Percentiles rank a stretch among this genome's conserved stretches.
phyloP scores from a whole-genome alignment of 495 filamentous ascomycete genomes.

The Daldinia bambusicola region DNA sequence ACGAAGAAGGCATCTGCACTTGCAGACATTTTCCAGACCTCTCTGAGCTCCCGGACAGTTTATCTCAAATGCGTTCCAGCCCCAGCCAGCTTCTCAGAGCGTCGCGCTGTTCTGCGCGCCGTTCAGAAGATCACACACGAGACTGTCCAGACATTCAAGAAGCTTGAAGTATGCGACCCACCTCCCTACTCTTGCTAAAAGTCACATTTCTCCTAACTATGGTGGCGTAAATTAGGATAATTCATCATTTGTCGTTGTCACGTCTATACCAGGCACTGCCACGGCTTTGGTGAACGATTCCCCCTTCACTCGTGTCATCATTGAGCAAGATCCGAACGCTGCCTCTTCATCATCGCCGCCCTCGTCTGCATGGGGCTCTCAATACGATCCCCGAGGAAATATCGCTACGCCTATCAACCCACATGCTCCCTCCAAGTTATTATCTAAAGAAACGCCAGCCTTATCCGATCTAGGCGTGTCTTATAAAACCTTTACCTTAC shows the following conservation, averaged over 20 bases:
- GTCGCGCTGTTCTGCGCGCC: constrained; percentile 73
- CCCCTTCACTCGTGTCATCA: constrained; percentile 34
- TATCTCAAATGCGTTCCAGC: constrained; percentile 73
- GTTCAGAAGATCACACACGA: constrained; percentile 73
- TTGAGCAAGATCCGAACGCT: constrained; percentile 29
- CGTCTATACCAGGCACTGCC: constrained; percentile 41
- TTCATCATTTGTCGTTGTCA: constrained; percentile 55
- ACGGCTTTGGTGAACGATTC: constrained; percentile 41
- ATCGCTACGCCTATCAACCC: constrained; percentile 38
- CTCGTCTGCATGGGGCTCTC: constrained; percentile 24
- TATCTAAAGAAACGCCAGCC: constrained; percentile 30
- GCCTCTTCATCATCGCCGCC: neutral
- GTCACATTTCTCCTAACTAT: neutral
- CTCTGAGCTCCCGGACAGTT: constrained; percentile 54
- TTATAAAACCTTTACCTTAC: constrained; percentile 51
- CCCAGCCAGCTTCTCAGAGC: constrained; percentile 73
- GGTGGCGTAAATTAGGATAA: constrained; percentile 41
- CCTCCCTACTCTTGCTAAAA: neutral
- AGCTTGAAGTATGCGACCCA: constrained; percentile 65
- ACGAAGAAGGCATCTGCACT: constrained; percentile 30
- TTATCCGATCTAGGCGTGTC: constrained; percentile 37
- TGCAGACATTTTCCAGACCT: constrained; percentile 41
- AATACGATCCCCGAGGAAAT: constrained; percentile 34
- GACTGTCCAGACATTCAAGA: constrained; percentile 79
- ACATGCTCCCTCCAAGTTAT: constrained; percentile 17